Evolutionary conservation across 2,329 filamentous ascomycete species (phyloP), one percentile per base, ranked within the genome.

Genomic region (Fusarium sp.): DNA sequence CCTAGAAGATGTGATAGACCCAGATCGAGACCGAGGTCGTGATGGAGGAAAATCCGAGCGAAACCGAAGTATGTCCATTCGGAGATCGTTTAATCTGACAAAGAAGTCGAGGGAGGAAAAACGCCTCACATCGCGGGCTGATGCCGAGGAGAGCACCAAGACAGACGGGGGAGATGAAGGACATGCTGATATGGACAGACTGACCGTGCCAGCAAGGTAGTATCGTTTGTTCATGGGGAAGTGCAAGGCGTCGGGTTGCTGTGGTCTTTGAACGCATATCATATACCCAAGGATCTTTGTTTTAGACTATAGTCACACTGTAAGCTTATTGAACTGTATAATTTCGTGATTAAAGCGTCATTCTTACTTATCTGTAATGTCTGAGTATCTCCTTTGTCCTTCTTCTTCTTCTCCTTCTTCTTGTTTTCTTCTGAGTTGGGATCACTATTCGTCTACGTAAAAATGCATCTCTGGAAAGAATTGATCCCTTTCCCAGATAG

Each of bases 1-100:
- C 14, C 57, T 81, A 25, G 79, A 79, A 33, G 71, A 72, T 10
- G 66, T 81, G 21, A 23, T 77, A 46, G 27, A 75, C 10, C 69
- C 48, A 9, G 76, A 70, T 15, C 39, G 60, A 60, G 70, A 46
- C n/a, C 60, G 68, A 49, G 62, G 64, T 25, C 54, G 57, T 51
- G 70, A 48, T 14, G 57, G 35, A 44, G 58, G 29, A 12, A 69
- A 58, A 41, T 56, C 46, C 16, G 56, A 59, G 31, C 63, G 58
- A 31, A 70, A 74, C 44, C 60, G 73, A 23, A 78, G 70, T 19
- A 33, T 55, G 19, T 77, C 72, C 31, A 62, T 74, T 42, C 65
- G 65, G 14, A 64, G 69, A 38, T 77, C 72, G 31, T 52, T 74
- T 15, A 75, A 69, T 55, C 29, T 73, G 29, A 38, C 46, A 16